phyloP scores from a whole-genome alignment of 2,329 filamentous ascomycete species.

The Colletotrichum camelliae region DNA sequence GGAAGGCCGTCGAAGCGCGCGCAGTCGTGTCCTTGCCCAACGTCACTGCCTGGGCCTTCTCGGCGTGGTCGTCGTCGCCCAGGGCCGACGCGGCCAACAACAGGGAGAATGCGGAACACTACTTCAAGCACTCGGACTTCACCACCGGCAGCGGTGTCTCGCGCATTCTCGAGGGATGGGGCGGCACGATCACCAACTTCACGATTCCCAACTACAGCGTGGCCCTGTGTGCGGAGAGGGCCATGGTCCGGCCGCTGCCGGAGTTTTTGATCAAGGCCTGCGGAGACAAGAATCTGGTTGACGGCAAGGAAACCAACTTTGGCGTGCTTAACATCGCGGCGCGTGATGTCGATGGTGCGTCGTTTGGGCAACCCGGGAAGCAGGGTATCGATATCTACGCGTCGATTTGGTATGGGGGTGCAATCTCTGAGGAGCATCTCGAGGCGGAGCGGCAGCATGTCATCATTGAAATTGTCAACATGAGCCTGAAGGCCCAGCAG shows the following conservation, averaged over 20 bases:
- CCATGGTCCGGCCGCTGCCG: constrained; percentile 31
- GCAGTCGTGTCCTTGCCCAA: constrained; percentile 29
- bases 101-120: constrained; percentile 33
- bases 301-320: constrained; percentile 22
- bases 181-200: constrained; percentile 39
- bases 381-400: constrained; percentile 25
- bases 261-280: constrained; percentile 31
- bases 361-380: neutral
- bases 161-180: constrained; percentile 32
- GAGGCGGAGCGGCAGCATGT: constrained; percentile 28
- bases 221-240: constrained; percentile 30
- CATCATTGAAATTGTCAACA: constrained; percentile 28
- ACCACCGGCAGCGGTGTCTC: constrained; percentile 18
- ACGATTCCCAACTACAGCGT: constrained; percentile 36
- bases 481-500: constrained; percentile 20
- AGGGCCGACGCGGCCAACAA: constrained; percentile 31
- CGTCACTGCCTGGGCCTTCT: constrained; percentile 27
- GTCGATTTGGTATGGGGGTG: constrained; percentile 27
- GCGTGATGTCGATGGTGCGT: constrained; percentile 19
- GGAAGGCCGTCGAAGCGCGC: constrained; percentile 26
- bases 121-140: constrained; percentile 27
- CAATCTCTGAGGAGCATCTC: constrained; percentile 24
- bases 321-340: constrained; percentile 27
- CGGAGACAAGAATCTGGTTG: constrained; percentile 25
- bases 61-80: constrained; percentile 27